Base-by-base conservation (phyloP, 176 grass and related monocot species). In the Thinopyrum elongatum region DNA sequence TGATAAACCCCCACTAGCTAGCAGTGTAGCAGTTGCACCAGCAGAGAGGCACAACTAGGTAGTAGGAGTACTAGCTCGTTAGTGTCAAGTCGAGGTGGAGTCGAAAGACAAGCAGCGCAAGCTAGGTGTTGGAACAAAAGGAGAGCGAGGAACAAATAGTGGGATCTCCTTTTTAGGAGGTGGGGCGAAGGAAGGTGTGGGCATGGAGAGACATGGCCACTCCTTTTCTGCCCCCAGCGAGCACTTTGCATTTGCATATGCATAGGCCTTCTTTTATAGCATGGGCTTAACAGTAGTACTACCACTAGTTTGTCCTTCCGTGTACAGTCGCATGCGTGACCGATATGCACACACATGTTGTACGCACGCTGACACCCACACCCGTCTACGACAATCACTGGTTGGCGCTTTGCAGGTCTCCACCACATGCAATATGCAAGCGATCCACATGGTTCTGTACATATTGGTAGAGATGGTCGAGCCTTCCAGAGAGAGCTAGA, bases 151-250 rank as follows among this genome's bases (percentile, higher is more conserved):
- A 82, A 65, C 70, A 30, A 72, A 78, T 88, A 94, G 92, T 97
- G 94, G 97, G 97, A 94, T 87, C 94, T 91, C 82, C 94, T 97
- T 99, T 99, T 99, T 64, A 93, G 84, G 87, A 70, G 21, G 53
- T 58, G 53, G 53, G 49, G 49, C 49, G 49, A 1, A 53, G 49
- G 17, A 76, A 59, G 66, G 38, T 65, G 84, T 75, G 79, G 87
- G 87, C 83, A 77, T 82, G 79, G 84, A 36, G 78, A 88, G 84
- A 73, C 58, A 79, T 70, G 73, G n/a, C 84, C 23, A 62, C 59
- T 78, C 83, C 85, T 83, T 87, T 83, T 68, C 86, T 83, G 64
- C 49, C 21, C 19, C 63, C 73, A 74, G 75, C 86, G 44, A 71
- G 38, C 41, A 29, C 71, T 88, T 91, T 89, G 72, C 74, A 38